Base-by-base conservation (phyloP, 495 filamentous ascomycete species). In the Aspergillus olivimuriae region DNA sequence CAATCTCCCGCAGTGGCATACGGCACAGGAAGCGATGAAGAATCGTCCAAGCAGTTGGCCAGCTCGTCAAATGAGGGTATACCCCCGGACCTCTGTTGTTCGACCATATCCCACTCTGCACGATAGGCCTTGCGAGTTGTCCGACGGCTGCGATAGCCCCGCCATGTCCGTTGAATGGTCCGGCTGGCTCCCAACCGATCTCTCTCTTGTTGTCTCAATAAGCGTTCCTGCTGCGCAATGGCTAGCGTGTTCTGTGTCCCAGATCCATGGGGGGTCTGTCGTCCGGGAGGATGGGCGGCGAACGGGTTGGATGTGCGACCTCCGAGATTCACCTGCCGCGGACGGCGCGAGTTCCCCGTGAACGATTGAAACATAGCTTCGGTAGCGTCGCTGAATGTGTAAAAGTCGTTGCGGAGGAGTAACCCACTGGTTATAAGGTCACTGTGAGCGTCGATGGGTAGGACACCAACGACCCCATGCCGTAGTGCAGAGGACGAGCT, bases 311-410 rank as follows among this genome's bases (percentile, higher is more conserved):
- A 70, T 53, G 80, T 78, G 48, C 90, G 86, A 51, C 90, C 94
- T 39, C 87, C 91, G 45, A 98, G 83, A 62, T 98, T 95, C 51
- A 98, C 88, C 60, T 95, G 87, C 41, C 92, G 84, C 39, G 82
- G 83, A 43, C 83, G 84, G 52, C 89, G 81, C 52, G 89, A 84
- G 68, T 62, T 86, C 44, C 92, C 92, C 20, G 86, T 91, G 65
- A 98, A 98, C 30, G 82, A 84, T 43, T 82, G 81, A 63, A 91
- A 94, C 91, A 97, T 97, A 43, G 43, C 53, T 52, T 38, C 19
- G 47, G 38, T 40, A 20, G 46, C 40, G 41, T 47, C 48, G 41
- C 47, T 50, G 31, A 20, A 46, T 28, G 33, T 34, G 40, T 40
- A 28, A 38, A 11, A 37, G 24, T 42, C 47, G 38, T 45, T 52